Conservation (phyloP, 225 moss, liverwort and hornwort species). For the Thuidium tamariscinum region DNA sequence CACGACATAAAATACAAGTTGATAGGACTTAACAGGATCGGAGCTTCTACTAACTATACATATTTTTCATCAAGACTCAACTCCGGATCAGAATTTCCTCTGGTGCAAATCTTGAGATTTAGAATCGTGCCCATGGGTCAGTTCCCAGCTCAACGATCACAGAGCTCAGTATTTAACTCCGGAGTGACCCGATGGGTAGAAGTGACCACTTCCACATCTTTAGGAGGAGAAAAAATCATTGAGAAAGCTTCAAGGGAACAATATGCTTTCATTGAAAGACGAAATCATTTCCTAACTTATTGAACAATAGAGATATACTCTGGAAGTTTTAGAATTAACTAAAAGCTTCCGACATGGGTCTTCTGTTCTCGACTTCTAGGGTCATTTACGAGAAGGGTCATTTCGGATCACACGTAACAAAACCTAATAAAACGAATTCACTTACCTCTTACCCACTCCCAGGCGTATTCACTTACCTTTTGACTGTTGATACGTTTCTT, state of each 20-base stretch:
- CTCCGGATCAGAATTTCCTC: background rate
- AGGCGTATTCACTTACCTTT: constrained; percentile 25
- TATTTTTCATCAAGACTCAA: background rate
- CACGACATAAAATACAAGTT: background rate
- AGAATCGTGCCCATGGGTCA: background rate
- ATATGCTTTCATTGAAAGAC: background rate
- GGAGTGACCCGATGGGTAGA: background rate
- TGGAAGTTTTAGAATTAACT: background rate
- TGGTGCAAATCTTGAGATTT: background rate
- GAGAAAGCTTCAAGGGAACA: background rate
- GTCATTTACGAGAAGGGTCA: background rate
- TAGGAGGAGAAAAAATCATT: background rate
- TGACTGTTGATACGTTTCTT: constrained; percentile 46
- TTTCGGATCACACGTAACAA: background rate
- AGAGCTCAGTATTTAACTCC: background rate
- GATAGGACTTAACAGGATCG: background rate
- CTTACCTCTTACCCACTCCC: background rate
- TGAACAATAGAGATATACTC: background rate
- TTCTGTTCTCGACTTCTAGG: too few species aligned
- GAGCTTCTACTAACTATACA: background rate
- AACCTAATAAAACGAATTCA: background rate
- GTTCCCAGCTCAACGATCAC: background rate
- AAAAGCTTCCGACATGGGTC: background rate
- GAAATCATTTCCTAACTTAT: background rate
- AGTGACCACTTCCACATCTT: background rate